phyloP scores from a whole-genome alignment of 2,329 filamentous ascomycete genomes.

The Parafenestella ontariensis region DNA sequence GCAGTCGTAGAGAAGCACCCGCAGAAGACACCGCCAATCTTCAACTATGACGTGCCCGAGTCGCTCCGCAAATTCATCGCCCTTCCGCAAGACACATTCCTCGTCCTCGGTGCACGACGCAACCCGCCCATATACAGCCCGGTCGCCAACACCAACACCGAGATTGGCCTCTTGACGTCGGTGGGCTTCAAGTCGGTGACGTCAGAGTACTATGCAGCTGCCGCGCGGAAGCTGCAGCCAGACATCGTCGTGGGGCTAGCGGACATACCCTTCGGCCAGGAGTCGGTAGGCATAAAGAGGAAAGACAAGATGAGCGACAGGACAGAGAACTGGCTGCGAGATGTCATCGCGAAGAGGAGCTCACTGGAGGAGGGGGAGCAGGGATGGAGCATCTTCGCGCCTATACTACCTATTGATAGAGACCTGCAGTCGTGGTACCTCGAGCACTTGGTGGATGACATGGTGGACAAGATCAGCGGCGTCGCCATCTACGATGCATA shows the following conservation, averaged over 20 bases:
- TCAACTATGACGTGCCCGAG: conserved; percentile 55
- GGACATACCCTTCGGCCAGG: conserved; percentile 70
- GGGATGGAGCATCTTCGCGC: conserved; percentile 60
- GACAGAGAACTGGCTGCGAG: conserved; percentile 80
- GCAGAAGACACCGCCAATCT: conserved; percentile 59
- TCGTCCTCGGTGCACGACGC: conserved; percentile 79
- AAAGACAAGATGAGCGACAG: conserved; percentile 84
- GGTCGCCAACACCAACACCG: conserved; percentile 70
- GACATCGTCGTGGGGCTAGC: conserved; percentile 82
- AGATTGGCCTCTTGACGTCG: conserved; percentile 81
- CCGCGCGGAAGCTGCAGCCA: conserved; percentile 70
- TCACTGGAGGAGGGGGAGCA: conserved; percentile 37
- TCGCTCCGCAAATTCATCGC: conserved; percentile 79
- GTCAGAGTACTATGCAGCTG: conserved; percentile 72
- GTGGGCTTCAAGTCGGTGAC: conserved; percentile 80
- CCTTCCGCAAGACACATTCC: conserved; percentile 68
- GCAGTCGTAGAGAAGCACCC: conserved; percentile 69
- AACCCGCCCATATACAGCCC: conserved; percentile 77
- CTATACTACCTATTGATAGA: conserved; percentile 76
- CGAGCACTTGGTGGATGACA: conserved; percentile 71
- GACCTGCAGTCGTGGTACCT: conserved; percentile 82
- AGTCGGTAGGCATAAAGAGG: conserved; percentile 71
- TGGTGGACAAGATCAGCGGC: conserved; percentile 61
- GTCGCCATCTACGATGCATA: conserved; percentile 81
- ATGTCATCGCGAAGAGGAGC: conserved; percentile 63